Evolutionary conservation across 2,329 filamentous ascomycete genomes (phyloP), one percentile per base, ranked within the genome.

Genomic region (Akanthomyces lecanii): DNA sequence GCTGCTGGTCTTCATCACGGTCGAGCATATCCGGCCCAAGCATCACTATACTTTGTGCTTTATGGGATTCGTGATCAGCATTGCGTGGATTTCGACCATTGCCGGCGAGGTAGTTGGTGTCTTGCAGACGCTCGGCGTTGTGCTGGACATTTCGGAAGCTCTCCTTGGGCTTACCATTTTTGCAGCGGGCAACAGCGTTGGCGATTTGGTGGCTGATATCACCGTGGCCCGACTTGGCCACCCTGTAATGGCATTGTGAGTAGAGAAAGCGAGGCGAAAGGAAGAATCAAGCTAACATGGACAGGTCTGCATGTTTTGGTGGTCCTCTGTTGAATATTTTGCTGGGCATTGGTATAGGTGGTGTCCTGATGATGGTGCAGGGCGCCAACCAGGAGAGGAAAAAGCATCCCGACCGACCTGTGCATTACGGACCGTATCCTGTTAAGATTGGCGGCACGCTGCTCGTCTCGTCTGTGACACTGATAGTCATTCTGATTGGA

Each of bases 281-380:
- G 12, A 4, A 5, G 33, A 51, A 4, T 4, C 11, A 8, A 5
- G 50, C 59, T 61, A 42, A 61, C 23, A 56, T 28, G 2, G 45
- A 65, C 65, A 86, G 83, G 47, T 93, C 91, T 40, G 95, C 95
- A 5, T 99, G 95, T 73, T 97, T 99, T 73, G 95, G 95, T n/a
- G 96, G 95, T 0, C 95, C 95, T 0, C 94, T 99, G 92, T 84
- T 99, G 47, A 99, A 99, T 70, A 99, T 99, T 66, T 79, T 99
- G 0, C 84, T 99, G 4, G 95, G 95, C 0, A 93, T 99, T 59
- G 95, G 95, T n/a, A 81, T 98, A 4, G 90, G 90, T 30, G 95
- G 95, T 18, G 84, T 91, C 45, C 96, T 93, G 73, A 95, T 97
- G 84, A 93, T 91, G 63, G 81, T 96, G 18, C 83, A 83, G 61